Percentiles rank a stretch among this genome's conserved stretches.
phyloP scores from a whole-genome alignment of 2,329 filamentous ascomycete species.

The Xylaria sp. region DNA sequence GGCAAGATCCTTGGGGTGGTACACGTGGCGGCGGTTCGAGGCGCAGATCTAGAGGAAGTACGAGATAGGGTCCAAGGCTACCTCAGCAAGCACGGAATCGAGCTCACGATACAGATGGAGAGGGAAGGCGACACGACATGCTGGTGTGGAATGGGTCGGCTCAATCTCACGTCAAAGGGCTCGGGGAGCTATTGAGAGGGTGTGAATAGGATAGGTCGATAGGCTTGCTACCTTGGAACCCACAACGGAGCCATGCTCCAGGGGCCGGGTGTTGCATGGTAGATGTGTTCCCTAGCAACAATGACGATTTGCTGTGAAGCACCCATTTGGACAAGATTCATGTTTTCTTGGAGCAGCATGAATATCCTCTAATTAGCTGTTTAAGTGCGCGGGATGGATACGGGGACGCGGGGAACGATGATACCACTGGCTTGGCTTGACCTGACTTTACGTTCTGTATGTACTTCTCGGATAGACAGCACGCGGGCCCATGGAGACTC shows the following conservation, averaged over 20 bases:
- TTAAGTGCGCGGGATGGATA: neutral
- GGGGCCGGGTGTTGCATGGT: neutral
- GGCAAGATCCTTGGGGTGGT: slow-evolving; percentile 77
- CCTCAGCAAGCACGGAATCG: slow-evolving; percentile 70
- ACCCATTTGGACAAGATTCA: neutral
- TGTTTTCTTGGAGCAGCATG: neutral
- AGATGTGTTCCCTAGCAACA: neutral
- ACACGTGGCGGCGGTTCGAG: slow-evolving; percentile 76
- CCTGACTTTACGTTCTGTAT: slow-evolving; percentile 18
- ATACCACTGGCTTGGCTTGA: slow-evolving; percentile 18
- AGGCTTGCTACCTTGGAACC: slow-evolving; percentile 1
- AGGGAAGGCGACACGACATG: slow-evolving; percentile 72
- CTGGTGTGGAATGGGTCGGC: slow-evolving; percentile 57
- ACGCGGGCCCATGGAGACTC: neutral
- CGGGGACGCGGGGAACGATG: slow-evolving; percentile 11
- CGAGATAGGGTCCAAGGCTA: slow-evolving; percentile 75
- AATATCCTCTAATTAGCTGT: neutral
- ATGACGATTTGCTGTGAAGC: neutral
- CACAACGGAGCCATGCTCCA: neutral
- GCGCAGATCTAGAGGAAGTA: slow-evolving; percentile 79
- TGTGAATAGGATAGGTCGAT: neutral
- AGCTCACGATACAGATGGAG: slow-evolving; percentile 87
- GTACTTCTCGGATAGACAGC: slow-evolving; percentile 18
- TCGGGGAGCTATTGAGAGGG: slow-evolving; percentile 29
- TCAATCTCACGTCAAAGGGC: slow-evolving; percentile 36